Conservation (phyloP, 2,329 filamentous ascomycete species). For the Biscogniauxia mediterranea region DNA sequence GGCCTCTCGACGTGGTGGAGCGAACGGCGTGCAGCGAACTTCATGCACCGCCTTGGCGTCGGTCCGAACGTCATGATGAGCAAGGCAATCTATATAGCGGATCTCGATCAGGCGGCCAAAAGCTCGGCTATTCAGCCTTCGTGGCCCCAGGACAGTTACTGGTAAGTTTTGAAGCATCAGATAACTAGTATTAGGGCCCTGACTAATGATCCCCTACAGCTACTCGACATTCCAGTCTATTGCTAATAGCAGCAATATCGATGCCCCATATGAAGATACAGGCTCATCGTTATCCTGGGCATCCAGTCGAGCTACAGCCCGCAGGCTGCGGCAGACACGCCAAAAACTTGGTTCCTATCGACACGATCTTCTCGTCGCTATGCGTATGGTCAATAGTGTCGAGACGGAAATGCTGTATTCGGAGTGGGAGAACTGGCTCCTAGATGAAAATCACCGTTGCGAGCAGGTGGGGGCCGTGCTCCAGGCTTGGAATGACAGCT, state of each 20-base stretch:
- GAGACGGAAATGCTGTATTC: conserved; percentile 82
- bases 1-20: conserved; percentile 79
- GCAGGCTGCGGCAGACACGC: conserved; percentile 73
- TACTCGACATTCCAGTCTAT: conserved; percentile 63
- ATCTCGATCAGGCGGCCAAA: conserved; percentile 65
- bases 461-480: conserved; percentile 56
- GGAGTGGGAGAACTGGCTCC: conserved; percentile 92
- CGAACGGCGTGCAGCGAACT: conserved; percentile 75
- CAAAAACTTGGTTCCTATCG: conserved; percentile 81
- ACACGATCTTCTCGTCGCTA: conserved; percentile 86
- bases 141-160: conserved; percentile 49
- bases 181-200: conserved; percentile 48
- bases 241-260: conserved; percentile 55
- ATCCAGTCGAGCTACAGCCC: conserved; percentile 54
- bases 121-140: conserved; percentile 35
- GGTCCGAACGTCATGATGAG: conserved; percentile 78
- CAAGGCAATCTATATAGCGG: conserved; percentile 77
- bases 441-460: conserved; percentile 75
- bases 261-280: conserved; percentile 54
- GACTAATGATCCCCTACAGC: conserved; percentile 34
- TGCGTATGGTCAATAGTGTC: conserved; percentile 85
- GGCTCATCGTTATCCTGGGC: conserved; percentile 46
- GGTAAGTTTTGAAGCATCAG: conserved; percentile 40
- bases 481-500: conserved; percentile 19
- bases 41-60: conserved; percentile 80